phyloP scores from a whole-genome alignment of 805 yeast species.

The Torulaspora franciscae region DNA sequence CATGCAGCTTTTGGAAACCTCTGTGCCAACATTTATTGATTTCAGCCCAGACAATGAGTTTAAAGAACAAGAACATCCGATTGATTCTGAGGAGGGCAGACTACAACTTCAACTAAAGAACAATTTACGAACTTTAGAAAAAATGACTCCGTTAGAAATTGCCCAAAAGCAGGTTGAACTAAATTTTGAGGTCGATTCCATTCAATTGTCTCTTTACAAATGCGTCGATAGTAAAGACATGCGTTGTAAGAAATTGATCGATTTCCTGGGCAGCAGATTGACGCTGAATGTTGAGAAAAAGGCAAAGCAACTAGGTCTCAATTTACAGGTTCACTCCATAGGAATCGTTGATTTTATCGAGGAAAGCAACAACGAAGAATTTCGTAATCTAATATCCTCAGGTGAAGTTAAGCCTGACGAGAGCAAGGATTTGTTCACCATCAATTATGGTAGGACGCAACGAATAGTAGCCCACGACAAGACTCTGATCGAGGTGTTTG shows the following conservation, averaged over 20 bases:
- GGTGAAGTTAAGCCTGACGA: constrained; percentile 40
- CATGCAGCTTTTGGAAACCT: constrained; percentile 67
- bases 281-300: constrained; percentile 57
- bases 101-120: constrained; percentile 27
- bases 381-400: constrained; percentile 66
- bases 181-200: constrained; percentile 59
- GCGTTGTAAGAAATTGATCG: constrained; percentile 64
- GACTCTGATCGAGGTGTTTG: constrained; percentile 58
- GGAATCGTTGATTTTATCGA: constrained; percentile 73
- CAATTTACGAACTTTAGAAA: constrained; percentile 33
- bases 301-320: constrained; percentile 56
- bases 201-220: constrained; percentile 57
- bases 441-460: constrained; percentile 54
- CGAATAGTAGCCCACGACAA: constrained; percentile 53
- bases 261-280: constrained; percentile 63
- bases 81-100: constrained; percentile 19
- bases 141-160: constrained; percentile 41
- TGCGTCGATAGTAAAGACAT: constrained; percentile 60
- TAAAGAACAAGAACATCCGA: constrained; percentile 3
- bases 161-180: constrained; percentile 68
- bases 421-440: constrained; percentile 49
- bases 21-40: constrained; percentile 47
- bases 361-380: constrained; percentile 53
- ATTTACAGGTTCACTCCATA: constrained; percentile 59
- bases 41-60: constrained; percentile 34